Percentiles rank a stretch among this genome's conserved stretches.
phyloP scores from a whole-genome alignment of 495 filamentous ascomycete species.

The Oleoguttula mirabilis region DNA sequence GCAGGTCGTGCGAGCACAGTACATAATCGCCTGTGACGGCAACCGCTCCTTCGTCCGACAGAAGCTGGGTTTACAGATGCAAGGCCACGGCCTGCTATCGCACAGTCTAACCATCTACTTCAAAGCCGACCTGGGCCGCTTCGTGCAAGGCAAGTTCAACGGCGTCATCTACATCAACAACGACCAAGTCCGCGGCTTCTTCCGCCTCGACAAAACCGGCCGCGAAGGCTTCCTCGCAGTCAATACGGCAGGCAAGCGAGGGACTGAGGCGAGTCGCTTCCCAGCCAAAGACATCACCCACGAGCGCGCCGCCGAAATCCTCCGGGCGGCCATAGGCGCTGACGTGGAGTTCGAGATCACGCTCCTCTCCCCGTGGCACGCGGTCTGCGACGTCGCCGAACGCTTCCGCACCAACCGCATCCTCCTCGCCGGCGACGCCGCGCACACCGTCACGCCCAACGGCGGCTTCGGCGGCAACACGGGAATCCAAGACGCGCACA shows the following conservation, averaged over 20 bases:
- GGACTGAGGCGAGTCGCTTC: too few relatives aligned
- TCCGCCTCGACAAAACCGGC: too few relatives aligned
- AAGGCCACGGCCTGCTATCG: too few relatives aligned
- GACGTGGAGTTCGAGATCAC: not conserved
- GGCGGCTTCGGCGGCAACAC: slow-evolving; percentile 11
- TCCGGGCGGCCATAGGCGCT: too few relatives aligned
- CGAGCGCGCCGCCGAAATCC: too few relatives aligned
- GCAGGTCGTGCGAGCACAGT: slow-evolving; percentile 7
- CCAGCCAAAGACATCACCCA: too few relatives aligned
- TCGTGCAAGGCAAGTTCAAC: slow-evolving; percentile 7
- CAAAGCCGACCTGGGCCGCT: slow-evolving; percentile 1
- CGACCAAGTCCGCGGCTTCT: too few relatives aligned
- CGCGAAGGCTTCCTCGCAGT: not conserved
- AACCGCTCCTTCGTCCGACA: slow-evolving; percentile 4
- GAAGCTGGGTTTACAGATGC: too few relatives aligned
- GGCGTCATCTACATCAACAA: too few relatives aligned
- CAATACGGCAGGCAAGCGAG: not conserved
- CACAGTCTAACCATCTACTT: too few relatives aligned
- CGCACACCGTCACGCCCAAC: slow-evolving; percentile 5
- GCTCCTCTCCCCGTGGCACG: not conserved
- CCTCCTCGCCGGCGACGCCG: slow-evolving; percentile 11
- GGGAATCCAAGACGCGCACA: slow-evolving; percentile 12
- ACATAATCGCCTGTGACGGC: slow-evolving; percentile 8
- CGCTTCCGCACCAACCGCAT: slow-evolving; percentile 3
- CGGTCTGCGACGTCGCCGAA: slow-evolving; percentile 7